These are phyloP conservation scores for Dactylonectria macrodidyma DNA, from an alignment of 2,329 filamentous ascomycete genomes.

Conservation along the genomic window DNA sequence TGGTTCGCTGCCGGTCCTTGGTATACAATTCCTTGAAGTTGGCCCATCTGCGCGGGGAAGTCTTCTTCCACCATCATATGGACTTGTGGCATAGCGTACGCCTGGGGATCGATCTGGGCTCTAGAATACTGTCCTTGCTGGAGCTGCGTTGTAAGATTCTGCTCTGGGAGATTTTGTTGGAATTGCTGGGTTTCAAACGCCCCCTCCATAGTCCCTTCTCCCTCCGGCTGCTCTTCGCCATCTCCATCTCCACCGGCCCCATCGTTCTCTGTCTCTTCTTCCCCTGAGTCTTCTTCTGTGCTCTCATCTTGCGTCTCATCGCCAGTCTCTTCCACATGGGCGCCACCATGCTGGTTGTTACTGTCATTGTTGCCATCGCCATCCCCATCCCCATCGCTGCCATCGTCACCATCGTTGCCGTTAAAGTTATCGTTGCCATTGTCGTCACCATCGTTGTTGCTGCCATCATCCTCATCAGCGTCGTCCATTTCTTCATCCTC, in stretches of 20 bases:
- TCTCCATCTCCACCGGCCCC: slow-evolving; percentile 1
- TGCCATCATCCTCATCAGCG: background rate
- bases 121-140: background rate
- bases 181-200: background rate
- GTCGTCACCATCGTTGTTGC: no score
- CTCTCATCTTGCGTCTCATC: slow-evolving; percentile 18
- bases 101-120: background rate
- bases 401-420: slow-evolving; percentile 8
- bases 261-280: background rate
- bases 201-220: background rate
- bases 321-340: slow-evolving; percentile 1
- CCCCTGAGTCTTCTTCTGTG: background rate
- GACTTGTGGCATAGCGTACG: background rate
- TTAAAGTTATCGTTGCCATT: slow-evolving; percentile 17
- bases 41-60: background rate
- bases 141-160: background rate
- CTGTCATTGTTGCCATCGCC: slow-evolving; percentile 22
- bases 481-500: slow-evolving; percentile 12
- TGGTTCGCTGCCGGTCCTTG: no score
- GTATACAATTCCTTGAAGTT: background rate
- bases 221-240: background rate
- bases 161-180: background rate
- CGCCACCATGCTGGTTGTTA: background rate
- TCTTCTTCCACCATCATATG: background rate
- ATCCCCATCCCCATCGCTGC: no score